phyloP scores from a whole-genome alignment of 176 grass and related monocot species.

The Avena insularis region DNA sequence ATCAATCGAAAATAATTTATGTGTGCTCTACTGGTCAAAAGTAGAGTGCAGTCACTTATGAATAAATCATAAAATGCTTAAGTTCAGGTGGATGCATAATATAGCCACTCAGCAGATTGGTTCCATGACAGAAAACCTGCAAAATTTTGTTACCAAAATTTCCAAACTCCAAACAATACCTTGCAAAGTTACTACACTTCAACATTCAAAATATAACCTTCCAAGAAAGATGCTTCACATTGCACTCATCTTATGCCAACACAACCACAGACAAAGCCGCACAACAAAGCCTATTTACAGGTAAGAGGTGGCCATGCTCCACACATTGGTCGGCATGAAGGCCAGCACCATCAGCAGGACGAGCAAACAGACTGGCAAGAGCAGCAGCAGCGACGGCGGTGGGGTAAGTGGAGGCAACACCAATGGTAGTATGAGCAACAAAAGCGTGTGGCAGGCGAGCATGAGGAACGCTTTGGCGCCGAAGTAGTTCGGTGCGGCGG shows the following conservation, averaged over 20 bases:
- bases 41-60: background rate
- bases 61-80: background rate
- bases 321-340: constrained; percentile 65
- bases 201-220: constrained; percentile 28
- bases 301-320: constrained; percentile 62
- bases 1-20: background rate
- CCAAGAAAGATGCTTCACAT: constrained; percentile 15
- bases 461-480: constrained; percentile 54
- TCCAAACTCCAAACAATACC: background rate
- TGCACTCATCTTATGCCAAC: constrained; percentile 34
- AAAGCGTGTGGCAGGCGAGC: constrained; percentile 55
- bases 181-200: constrained; percentile 23
- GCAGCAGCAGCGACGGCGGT: constrained; percentile 64
- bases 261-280: background rate
- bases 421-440: constrained; percentile 71
- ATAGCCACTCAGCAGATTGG: background rate
- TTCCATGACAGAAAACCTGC: too few relatives aligned
- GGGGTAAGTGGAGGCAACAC: constrained; percentile 78
- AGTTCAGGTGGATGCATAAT: background rate
- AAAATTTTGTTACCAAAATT: too few relatives aligned
- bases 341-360: constrained; percentile 63
- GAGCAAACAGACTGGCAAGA: constrained; percentile 67
- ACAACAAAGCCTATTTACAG: constrained; percentile 46
- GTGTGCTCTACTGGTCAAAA: background rate
- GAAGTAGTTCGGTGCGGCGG: background rate